Base-by-base conservation (phyloP, 2,329 filamentous ascomycete genomes). In the Ceratocystis variospora region DNA sequence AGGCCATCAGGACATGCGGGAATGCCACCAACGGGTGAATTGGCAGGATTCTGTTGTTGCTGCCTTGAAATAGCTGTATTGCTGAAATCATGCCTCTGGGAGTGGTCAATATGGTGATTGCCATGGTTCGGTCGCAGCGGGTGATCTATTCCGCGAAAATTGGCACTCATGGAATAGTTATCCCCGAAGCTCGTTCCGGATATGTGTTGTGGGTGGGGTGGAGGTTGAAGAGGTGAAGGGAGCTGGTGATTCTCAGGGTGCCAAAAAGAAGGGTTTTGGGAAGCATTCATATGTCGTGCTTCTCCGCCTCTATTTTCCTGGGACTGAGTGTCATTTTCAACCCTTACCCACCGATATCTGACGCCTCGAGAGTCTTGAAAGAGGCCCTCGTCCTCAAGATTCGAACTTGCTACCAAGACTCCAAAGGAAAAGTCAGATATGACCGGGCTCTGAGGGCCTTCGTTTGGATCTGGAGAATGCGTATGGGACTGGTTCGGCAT, bases 361-460 rank as follows among this genome's bases (percentile, higher is more conserved):
- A 37, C 10, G 5, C 53, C 53, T 5, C n/a, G 37, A n/a, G 28
- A 33, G 28, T 59, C 55, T 59, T 22, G 17, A 25, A 37, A 59
- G 55, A 37, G 37, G 25, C 55, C 33, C 3, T 59, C 28, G 7
- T 59, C 28, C 0, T 12, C 25, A n/a, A 59, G 28, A 5, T 15
- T 59, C 25, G 53, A 59, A 3, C 17, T 37, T n/a, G 28, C 28
- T 3, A 15, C 5, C 53, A 59, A 37, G 15, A 37, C 2, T 7
- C 33, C 53, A 8, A 59, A 8, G 12, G 53, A 33, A 25, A 59
- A 59, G 53, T 7, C 33, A 25, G 53, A 12, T 15, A 59, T n/a
- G 28, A 37, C 8, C 3, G 0, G 0, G 5, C 12, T 10, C 22
- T 1, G 17, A n/a, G 6, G 5, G 5, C 19, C 5, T 10, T 0